These are phyloP conservation scores for Nematocida minor DNA, from an alignment of 371 early-diverging fungal genomes.

Conservation along the genomic window DNA sequence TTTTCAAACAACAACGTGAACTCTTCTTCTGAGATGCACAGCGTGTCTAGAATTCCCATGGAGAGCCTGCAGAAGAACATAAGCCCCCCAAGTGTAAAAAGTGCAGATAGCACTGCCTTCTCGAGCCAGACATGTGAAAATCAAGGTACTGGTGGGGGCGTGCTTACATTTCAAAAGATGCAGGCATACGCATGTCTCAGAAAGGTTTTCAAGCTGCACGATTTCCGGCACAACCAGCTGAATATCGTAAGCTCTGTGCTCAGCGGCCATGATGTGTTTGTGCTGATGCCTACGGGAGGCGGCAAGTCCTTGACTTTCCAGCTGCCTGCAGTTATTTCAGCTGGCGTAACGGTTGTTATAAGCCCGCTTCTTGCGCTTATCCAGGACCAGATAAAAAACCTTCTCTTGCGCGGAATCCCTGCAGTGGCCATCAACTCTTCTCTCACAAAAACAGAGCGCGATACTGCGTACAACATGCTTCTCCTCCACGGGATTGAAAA, in stretches of 20 bases:
- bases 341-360: constrained; percentile 81
- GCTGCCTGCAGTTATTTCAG: constrained; percentile 75
- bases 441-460: constrained; percentile 51
- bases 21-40: not conserved
- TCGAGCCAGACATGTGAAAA: not conserved
- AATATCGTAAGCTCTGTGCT: constrained; percentile 84
- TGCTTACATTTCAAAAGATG: not conserved
- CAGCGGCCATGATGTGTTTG: constrained; percentile 80
- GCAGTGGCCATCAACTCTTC: constrained; percentile 69
- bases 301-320: constrained; percentile 97
- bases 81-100: not conserved
- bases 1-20: not conserved
- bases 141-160: not conserved
- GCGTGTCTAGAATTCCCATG: not conserved
- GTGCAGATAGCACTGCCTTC: not conserved
- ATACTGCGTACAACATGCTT: constrained; percentile 13
- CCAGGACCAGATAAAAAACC: constrained; percentile 84
- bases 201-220: constrained; percentile 70
- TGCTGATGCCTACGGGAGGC: constrained; percentile 98
- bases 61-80: not conserved
- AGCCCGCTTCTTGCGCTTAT: constrained; percentile 91
- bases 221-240: constrained; percentile 81
- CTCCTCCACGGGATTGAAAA: not conserved
- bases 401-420: constrained; percentile 72
- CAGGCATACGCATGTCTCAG: constrained; percentile 23